phyloP scores from a whole-genome alignment of 164 flowering plant genomes.

The Cinnamomum micranthum region DNA sequence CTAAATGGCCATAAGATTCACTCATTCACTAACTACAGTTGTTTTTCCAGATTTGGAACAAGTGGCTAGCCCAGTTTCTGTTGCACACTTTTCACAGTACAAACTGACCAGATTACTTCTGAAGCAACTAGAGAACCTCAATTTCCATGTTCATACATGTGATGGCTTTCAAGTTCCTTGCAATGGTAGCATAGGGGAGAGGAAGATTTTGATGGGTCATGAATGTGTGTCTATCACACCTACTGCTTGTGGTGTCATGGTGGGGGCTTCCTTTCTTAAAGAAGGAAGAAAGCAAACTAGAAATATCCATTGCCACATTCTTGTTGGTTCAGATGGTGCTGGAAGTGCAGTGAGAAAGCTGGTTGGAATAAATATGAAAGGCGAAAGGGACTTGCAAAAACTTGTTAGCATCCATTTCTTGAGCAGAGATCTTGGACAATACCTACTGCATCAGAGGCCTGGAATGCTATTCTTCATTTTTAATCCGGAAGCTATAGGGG shows the following conservation, averaged over 20 bases:
- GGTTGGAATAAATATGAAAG: constrained; percentile 60
- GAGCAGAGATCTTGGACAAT: constrained; percentile 74
- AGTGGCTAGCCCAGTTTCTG: constrained; percentile 77
- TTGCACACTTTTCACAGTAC: constrained; percentile 95
- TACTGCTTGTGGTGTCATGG: constrained; percentile 43
- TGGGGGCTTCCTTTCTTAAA: constrained; percentile 43
- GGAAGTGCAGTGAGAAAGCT: constrained; percentile 81
- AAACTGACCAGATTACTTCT: constrained; percentile 59
- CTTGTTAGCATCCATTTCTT: constrained; percentile 87
- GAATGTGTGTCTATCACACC: constrained; percentile 58
- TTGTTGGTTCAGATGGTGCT: constrained; percentile 94
- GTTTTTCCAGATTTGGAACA: constrained; percentile 67
- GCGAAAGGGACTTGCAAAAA: constrained; percentile 81
- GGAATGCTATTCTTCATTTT: constrained; percentile 95
- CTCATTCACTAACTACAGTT: constrained; percentile 2
- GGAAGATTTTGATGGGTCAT: constrained; percentile 74
- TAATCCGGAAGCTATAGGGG: constrained; percentile 85
- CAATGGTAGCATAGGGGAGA: constrained; percentile 21
- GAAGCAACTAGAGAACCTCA: constrained; percentile 50
- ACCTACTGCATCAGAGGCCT: constrained; percentile 69
- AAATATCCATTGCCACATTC: constrained; percentile 50
- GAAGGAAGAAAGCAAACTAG: constrained; percentile 43
- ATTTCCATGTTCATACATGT: constrained; percentile 33
- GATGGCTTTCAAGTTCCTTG: constrained; percentile 24
- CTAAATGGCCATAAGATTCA: constrained; percentile 1